Base-by-base conservation (phyloP, 2,329 filamentous ascomycete genomes). In the Verticillium tricorpus region DNA sequence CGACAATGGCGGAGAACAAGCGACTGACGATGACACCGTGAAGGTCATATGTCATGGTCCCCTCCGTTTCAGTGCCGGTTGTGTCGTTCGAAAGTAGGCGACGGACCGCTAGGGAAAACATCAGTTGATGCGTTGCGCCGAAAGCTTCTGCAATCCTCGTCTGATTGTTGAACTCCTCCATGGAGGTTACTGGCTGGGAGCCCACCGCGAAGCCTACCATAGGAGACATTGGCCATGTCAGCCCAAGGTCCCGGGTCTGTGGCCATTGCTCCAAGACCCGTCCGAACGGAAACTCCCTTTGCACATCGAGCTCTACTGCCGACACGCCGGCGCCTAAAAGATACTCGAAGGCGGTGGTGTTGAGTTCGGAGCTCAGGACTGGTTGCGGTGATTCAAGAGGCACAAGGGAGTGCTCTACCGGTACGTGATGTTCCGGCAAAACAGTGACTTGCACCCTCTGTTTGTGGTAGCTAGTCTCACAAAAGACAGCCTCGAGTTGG, bases 361-460 rank as follows among this genome's bases (percentile, higher is more conserved):
- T 78, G 63, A 78, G 78, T 1, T 73, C 70, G 0, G 58, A 45
- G 0, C 68, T 64, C 0, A 61, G 28, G 0, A 78, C 62, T 0
- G 3, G 11, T 7, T 72, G 59, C 0, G 32, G 37, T 0, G 67
- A 60, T 0, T 66, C 64, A 0, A 69, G 1, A 0, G 65, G 11
- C 0, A 64, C 31, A 0, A 74, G 45, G 0, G 61, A 64, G 0
- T 35, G 35, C 0, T 63, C 57, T 1, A 65, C 2, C 0, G 72
- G 73, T 1, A 60, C 59, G 3, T 25, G 0, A 64, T 35, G 0
- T 34, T 64, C 0, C 14, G 0, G 0, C 69, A 62, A 1, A 0
- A 86, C 71, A 0, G 73, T 79, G 0, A 80, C 78, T 0, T 70
- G 67, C 0, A 82, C 80, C 0, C 71, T 14, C 45, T 84, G 80